Evolutionary conservation across 139 green algal species (phyloP).

Genomic region (Micromonas commoda): DNA sequence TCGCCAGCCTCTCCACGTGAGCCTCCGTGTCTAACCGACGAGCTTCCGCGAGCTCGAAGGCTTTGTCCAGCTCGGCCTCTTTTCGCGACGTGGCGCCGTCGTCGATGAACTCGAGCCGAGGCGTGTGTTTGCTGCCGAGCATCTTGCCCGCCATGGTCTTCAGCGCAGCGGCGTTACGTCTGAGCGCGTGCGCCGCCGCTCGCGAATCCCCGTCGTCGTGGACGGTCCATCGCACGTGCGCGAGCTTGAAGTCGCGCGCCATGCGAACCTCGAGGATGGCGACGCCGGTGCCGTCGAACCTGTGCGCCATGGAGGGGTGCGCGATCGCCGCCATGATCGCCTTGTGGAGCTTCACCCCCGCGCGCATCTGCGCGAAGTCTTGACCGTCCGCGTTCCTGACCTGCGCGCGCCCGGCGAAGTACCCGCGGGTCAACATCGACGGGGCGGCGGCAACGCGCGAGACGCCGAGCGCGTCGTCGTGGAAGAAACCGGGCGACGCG

Average conservation of each 20-base stretch:
- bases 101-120: neutral
- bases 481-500: too few species aligned
- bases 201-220: neutral
- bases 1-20: too few species aligned
- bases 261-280: neutral
- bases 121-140: neutral
- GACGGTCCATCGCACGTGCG: neutral
- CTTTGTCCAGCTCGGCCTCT: neutral
- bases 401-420: neutral
- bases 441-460: too few species aligned
- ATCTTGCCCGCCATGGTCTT: neutral
- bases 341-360: neutral
- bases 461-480: neutral
- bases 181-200: neutral
- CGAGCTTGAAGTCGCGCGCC: neutral
- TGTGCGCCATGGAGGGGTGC: neutral
- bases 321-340: neutral
- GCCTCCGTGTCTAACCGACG: too few species aligned
- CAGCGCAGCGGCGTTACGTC: neutral
- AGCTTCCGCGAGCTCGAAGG: too few species aligned
- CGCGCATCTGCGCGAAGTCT: neutral
- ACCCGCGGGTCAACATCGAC: too few species aligned
- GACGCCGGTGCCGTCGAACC: neutral
- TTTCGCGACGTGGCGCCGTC: neutral
- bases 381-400: neutral